A percentile compares a stretch with the other conserved stretches of the same genome.
These are phyloP conservation scores for Monosporozyma aerobia DNA, from an alignment of 805 yeast species.

Conservation along the genomic window DNA sequence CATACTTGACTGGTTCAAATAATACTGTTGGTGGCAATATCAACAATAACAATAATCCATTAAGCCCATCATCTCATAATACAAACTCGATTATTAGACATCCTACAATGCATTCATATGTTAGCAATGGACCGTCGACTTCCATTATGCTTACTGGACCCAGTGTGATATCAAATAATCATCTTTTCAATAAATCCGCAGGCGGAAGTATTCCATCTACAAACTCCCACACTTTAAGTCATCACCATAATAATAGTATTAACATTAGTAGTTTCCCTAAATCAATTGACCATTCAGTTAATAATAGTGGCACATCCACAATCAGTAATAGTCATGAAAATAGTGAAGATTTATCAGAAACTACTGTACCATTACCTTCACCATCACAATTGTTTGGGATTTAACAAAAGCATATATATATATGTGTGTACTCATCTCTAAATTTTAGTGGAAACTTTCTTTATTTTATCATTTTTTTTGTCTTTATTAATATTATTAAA, in stretches of 20 bases:
- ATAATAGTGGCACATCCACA: neutral
- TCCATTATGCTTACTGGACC: neutral
- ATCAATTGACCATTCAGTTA: neutral
- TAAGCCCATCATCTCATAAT: neutral
- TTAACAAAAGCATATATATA: neutral
- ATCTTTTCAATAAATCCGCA: neutral
- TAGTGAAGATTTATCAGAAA: neutral
- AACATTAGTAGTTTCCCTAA: neutral
- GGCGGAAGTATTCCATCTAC: neutral
- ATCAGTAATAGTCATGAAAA: neutral
- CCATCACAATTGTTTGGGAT: constrained; percentile 15
- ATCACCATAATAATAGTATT: too few relatives aligned
- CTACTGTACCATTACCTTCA: constrained; percentile 11
- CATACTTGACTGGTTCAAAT: constrained; percentile 1
- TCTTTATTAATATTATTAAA: neutral
- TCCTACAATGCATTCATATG: neutral
- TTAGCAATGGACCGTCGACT: neutral
- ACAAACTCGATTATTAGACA: neutral
- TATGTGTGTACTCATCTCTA: too few relatives aligned
- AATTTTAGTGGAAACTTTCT: neutral
- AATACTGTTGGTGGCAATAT: neutral
- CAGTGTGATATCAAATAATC: neutral
- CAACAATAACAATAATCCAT: neutral
- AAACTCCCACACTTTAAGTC: neutral
- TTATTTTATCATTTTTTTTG: neutral